A percentile compares a stretch with the other conserved stretches of the same genome.
Conservation (phyloP, 352 stramenopile species). For the Phytophthora cajani region DNA sequence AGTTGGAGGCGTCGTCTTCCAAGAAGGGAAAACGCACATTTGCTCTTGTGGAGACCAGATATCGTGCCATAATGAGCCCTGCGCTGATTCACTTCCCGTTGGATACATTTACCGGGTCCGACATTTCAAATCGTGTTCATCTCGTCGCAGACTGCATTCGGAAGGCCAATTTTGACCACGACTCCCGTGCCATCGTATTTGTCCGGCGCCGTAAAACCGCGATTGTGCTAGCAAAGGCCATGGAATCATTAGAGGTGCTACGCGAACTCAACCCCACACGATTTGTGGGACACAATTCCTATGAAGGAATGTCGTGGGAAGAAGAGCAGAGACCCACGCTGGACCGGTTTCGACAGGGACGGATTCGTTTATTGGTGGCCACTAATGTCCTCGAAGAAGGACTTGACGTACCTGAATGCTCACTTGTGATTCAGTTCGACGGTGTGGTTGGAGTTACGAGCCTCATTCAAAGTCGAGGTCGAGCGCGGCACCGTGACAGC, state of each 20-base stretch:
- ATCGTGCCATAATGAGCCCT: slow-evolving; percentile 40
- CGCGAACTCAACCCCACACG: slow-evolving; percentile 68
- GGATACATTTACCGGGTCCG: slow-evolving; percentile 28
- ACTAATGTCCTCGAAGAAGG: slow-evolving; percentile 86
- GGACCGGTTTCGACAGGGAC: slow-evolving; percentile 67
- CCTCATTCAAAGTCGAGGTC: slow-evolving; percentile 80
- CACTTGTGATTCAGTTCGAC: slow-evolving; percentile 81
- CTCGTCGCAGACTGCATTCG: slow-evolving; percentile 57
- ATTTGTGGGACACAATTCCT: slow-evolving; percentile 85
- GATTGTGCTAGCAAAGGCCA: slow-evolving; percentile 66
- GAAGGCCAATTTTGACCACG: slow-evolving; percentile 50
- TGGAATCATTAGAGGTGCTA: slow-evolving; percentile 64
- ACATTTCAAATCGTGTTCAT: slow-evolving; percentile 67
- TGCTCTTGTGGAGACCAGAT: slow-evolving; percentile 38
- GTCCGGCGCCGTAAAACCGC: slow-evolving; percentile 73
- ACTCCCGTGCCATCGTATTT: slow-evolving; percentile 83
- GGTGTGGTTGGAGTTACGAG: slow-evolving; percentile 73
- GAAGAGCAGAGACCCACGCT: slow-evolving; percentile 79
- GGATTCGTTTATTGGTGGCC: slow-evolving; percentile 74
- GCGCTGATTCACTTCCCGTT: slow-evolving; percentile 38
- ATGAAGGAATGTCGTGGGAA: slow-evolving; percentile 84
- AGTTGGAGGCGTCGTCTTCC: slow-evolving; percentile 28
- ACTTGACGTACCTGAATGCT: slow-evolving; percentile 80
- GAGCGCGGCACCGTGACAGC: slow-evolving; percentile 61
- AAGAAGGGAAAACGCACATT: slow-evolving; percentile 38